These are phyloP conservation scores for Saussurea involucrata DNA, from an alignment of 129 eudicot genomes.

Conservation along the genomic window DNA sequence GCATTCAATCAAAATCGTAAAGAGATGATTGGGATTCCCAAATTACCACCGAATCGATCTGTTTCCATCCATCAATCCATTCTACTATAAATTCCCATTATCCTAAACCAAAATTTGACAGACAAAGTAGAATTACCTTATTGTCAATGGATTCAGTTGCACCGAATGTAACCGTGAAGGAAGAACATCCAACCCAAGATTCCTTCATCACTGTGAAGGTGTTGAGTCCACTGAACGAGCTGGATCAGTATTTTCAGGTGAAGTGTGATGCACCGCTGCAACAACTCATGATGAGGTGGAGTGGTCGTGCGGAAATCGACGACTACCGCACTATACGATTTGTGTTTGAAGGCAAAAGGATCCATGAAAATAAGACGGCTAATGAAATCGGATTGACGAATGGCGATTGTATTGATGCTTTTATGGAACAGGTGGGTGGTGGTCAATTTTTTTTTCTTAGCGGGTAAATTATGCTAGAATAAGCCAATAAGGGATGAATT, in stretches of 20 bases:
- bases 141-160: background rate
- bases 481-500: too few species aligned
- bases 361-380: background rate
- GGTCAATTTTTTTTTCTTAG: too few species aligned
- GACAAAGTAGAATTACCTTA: too few species aligned
- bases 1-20: background rate
- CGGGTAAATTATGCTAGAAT: too few species aligned
- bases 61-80: background rate
- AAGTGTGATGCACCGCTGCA: background rate
- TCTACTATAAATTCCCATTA: background rate
- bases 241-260: slow-evolving; percentile 2
- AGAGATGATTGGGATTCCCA: background rate
- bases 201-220: slow-evolving; percentile 7
- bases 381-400: background rate
- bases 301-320: background rate
- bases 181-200: background rate
- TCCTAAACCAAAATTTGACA: background rate
- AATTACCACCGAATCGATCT: background rate
- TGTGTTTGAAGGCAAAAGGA: background rate
- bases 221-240: slow-evolving; percentile 12
- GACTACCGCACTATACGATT: background rate
- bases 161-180: background rate
- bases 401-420: slow-evolving; percentile 1
- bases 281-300: background rate
- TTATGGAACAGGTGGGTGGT: background rate